Conservation (phyloP, 1,284 basidiomycete species). For the Apiotrichum brassicae region DNA sequence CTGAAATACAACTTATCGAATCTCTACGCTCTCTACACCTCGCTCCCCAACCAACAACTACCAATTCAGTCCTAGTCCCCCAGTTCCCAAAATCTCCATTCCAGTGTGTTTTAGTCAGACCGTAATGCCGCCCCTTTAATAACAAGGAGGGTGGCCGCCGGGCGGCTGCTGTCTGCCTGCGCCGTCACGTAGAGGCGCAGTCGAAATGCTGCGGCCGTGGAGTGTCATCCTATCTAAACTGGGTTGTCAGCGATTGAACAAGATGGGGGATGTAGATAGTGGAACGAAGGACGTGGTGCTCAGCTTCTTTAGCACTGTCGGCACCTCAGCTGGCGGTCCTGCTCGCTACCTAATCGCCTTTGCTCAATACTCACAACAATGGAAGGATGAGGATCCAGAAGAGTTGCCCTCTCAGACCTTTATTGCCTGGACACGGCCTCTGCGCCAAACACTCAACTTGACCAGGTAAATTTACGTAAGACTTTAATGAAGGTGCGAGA, state of each 20-base stretch:
- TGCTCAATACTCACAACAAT: conserved; percentile 12
- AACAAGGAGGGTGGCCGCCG: conserved; percentile 40
- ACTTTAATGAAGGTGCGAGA: background rate
- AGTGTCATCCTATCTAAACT: conserved; percentile 34
- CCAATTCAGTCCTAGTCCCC: conserved; percentile 7
- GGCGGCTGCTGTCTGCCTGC: conserved; percentile 32
- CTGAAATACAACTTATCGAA: too few relatives aligned
- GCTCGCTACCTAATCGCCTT: background rate
- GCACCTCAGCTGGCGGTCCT: too few relatives aligned
- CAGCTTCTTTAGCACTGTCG: too few relatives aligned
- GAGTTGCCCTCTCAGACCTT: background rate
- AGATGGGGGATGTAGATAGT: too few relatives aligned
- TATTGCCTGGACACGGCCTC: background rate
- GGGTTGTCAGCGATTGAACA: background rate
- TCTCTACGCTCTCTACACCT: too few relatives aligned
- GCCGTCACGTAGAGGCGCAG: conserved; percentile 17
- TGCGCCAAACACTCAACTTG: too few relatives aligned
- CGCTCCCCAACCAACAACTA: too few relatives aligned
- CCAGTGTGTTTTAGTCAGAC: conserved; percentile 27
- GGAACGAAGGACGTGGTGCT: too few relatives aligned
- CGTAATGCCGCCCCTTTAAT: conserved; percentile 33
- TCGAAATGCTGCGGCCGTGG: conserved; percentile 33
- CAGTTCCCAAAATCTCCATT: background rate
- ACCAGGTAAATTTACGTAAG: background rate
- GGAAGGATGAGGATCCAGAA: conserved; percentile 24